These are phyloP conservation scores for Hanseniaspora osmophila DNA, from an alignment of 805 yeast genomes.

Conservation along the genomic window DNA sequence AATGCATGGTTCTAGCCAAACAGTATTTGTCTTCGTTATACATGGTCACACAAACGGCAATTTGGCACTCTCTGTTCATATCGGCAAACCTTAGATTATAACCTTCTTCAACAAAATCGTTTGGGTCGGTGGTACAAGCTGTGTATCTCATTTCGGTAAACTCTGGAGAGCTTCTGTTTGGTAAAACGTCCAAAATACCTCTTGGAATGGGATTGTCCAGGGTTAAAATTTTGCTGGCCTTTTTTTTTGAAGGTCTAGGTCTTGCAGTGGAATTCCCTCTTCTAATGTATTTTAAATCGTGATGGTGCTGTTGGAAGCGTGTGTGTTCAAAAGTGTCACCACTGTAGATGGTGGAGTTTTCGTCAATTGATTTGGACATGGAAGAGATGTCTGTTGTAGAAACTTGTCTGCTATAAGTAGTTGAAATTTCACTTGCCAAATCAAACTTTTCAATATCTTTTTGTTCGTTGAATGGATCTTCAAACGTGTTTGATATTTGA, in stretches of 20 bases:
- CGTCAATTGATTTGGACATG: slow-evolving; percentile 41
- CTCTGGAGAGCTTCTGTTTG: slow-evolving; percentile 81
- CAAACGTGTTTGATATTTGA: slow-evolving; percentile 4
- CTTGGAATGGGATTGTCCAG: slow-evolving; percentile 91
- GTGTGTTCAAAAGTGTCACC: slow-evolving; percentile 24
- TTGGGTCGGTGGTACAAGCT: slow-evolving; percentile 90
- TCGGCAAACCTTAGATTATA: slow-evolving; percentile 79
- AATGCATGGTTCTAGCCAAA: slow-evolving; percentile 85
- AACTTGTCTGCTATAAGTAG: slow-evolving; percentile 30
- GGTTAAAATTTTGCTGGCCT: slow-evolving; percentile 55
- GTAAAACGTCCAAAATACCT: slow-evolving; percentile 69
- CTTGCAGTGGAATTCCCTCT: slow-evolving; percentile 56
- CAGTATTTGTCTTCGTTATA: slow-evolving; percentile 88
- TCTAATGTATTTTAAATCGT: slow-evolving; percentile 22
- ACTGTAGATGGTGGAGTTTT: slow-evolving; percentile 19
- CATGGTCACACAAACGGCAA: slow-evolving; percentile 90
- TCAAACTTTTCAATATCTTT: not conserved
- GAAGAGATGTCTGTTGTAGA: slow-evolving; percentile 52
- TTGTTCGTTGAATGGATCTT: not conserved
- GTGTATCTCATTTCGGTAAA: slow-evolving; percentile 93
- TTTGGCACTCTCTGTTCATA: slow-evolving; percentile 79
- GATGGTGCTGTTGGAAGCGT: slow-evolving; percentile 23
- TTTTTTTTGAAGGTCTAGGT: slow-evolving; percentile 59
- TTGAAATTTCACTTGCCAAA: slow-evolving; percentile 1
- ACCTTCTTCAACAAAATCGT: slow-evolving; percentile 65